Evolutionary conservation across 1,139 yeast species (phyloP).

Genomic region (Scheffersomyces illinoinensis): DNA sequence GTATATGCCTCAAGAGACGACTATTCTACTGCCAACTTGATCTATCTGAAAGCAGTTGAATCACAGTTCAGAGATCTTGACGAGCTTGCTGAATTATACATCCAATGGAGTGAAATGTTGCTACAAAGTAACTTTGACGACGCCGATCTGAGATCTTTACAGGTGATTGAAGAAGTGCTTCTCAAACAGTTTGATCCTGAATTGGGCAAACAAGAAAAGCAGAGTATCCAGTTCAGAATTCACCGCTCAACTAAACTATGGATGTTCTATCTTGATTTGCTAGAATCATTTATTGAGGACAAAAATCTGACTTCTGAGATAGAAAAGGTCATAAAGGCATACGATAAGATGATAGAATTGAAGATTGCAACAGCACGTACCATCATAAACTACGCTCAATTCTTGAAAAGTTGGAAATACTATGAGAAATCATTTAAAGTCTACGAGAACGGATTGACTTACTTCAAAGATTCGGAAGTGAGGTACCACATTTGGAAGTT

Average conservation of each 20-base stretch:
- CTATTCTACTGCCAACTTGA: slow-evolving; percentile 59
- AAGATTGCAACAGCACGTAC: slow-evolving; percentile 72
- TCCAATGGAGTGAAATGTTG: slow-evolving; percentile 72
- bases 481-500: slow-evolving; percentile 70
- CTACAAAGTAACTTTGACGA: slow-evolving; percentile 20
- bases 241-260: slow-evolving; percentile 67
- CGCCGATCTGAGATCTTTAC: slow-evolving; percentile 53
- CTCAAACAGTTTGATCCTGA: slow-evolving; percentile 6
- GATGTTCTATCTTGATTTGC: slow-evolving; percentile 72
- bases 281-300: slow-evolving; percentile 58
- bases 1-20: slow-evolving; percentile 61
- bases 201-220: slow-evolving; percentile 34
- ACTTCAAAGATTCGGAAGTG: slow-evolving; percentile 61
- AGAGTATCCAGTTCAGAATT: slow-evolving; percentile 58
- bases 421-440: slow-evolving; percentile 58
- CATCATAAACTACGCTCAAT: slow-evolving; percentile 65
- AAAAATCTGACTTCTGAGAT: slow-evolving; percentile 19
- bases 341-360: slow-evolving; percentile 59
- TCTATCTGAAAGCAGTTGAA: slow-evolving; percentile 64
- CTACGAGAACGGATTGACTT: slow-evolving; percentile 64
- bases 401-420: slow-evolving; percentile 51
- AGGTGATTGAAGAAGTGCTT: slow-evolving; percentile 54
- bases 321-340: slow-evolving; percentile 36
- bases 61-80: slow-evolving; percentile 66
- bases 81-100: slow-evolving; percentile 70